Percentiles rank a stretch among this genome's conserved stretches.
phyloP scores from a whole-genome alignment of 495 filamentous ascomycete genomes.

The Xanthoparmelia taractica region DNA sequence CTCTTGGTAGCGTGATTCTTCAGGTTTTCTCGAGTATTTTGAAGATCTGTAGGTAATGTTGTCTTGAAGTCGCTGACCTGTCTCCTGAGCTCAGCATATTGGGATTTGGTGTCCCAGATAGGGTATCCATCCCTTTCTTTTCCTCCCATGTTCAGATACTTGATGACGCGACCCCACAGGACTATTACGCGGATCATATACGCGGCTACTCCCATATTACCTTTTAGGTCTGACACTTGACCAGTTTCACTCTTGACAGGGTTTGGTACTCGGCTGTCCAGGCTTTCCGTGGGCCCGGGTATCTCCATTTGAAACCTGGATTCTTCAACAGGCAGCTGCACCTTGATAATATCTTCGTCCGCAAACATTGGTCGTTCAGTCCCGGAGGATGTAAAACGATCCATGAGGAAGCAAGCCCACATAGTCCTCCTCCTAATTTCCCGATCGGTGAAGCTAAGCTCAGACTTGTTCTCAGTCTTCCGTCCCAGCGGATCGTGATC shows the following conservation, averaged over 20 bases:
- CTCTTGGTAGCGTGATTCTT: constrained; percentile 74
- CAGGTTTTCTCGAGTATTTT: constrained; percentile 75
- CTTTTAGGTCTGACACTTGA: constrained; percentile 57
- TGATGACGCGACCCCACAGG: constrained; percentile 83
- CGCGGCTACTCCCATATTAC: constrained; percentile 90
- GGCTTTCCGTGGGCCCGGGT: constrained; percentile 75
- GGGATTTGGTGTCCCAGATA: constrained; percentile 76
- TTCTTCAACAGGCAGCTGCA: constrained; percentile 87
- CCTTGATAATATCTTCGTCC: constrained; percentile 77
- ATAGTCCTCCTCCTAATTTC: constrained; percentile 90
- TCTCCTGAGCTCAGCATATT: constrained; percentile 60
- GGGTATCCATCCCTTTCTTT: constrained; percentile 68
- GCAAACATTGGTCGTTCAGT: constrained; percentile 91
- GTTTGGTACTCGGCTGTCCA: constrained; percentile 66
- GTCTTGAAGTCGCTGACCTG: constrained; percentile 63
- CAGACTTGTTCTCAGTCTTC: constrained; percentile 53
- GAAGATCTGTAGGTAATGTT: constrained; percentile 59
- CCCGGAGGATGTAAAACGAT: constrained; percentile 92
- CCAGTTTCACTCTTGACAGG: constrained; percentile 54
- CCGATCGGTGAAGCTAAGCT: constrained; percentile 81
- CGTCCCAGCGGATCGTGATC: constrained; percentile 68
- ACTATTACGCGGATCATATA: constrained; percentile 83
- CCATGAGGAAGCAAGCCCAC: constrained; percentile 98
- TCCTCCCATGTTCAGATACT: constrained; percentile 84
- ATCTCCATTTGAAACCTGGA: constrained; percentile 86